Conservation (phyloP, 2,329 filamentous ascomycete species). For the Stachybotrys echinatus region DNA sequence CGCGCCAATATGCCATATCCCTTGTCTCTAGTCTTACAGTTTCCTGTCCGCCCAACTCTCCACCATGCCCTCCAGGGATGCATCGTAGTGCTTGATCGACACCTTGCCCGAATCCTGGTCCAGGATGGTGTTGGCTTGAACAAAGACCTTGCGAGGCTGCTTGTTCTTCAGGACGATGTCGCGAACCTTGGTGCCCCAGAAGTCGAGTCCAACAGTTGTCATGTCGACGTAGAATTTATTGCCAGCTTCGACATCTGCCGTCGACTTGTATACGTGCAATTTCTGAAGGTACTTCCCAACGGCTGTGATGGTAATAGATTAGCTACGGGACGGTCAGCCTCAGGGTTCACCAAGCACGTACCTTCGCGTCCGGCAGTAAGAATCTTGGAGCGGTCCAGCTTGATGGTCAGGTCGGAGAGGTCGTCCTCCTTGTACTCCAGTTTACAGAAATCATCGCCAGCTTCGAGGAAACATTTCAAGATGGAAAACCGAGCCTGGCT, state of each 20-base stretch:
- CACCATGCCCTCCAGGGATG: conserved; percentile 74
- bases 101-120: conserved; percentile 65
- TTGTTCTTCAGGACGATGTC: conserved; percentile 71
- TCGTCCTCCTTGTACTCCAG: conserved; percentile 69
- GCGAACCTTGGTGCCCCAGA: conserved; percentile 77
- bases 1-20: background rate
- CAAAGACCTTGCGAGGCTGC: conserved; percentile 84
- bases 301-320: conserved; percentile 43
- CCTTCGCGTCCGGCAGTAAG: conserved; percentile 71
- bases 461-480: conserved; percentile 76
- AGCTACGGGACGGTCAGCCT: too few species aligned
- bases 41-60: conserved; percentile 70
- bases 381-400: conserved; percentile 81
- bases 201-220: conserved; percentile 74
- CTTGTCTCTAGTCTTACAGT: conserved; percentile 24
- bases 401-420: conserved; percentile 75
- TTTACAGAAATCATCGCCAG: conserved; percentile 81
- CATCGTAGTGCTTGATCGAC: conserved; percentile 78
- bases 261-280: conserved; percentile 87
- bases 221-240: conserved; percentile 76
- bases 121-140: conserved; percentile 84
- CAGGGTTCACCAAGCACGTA: too few species aligned
- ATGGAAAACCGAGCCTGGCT: conserved; percentile 91
- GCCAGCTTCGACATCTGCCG: conserved; percentile 76
- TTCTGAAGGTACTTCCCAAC: conserved; percentile 87